phyloP scores from a whole-genome alignment of 768 basidiomycete genomes.

The Xerocomellus chrysenteron region DNA sequence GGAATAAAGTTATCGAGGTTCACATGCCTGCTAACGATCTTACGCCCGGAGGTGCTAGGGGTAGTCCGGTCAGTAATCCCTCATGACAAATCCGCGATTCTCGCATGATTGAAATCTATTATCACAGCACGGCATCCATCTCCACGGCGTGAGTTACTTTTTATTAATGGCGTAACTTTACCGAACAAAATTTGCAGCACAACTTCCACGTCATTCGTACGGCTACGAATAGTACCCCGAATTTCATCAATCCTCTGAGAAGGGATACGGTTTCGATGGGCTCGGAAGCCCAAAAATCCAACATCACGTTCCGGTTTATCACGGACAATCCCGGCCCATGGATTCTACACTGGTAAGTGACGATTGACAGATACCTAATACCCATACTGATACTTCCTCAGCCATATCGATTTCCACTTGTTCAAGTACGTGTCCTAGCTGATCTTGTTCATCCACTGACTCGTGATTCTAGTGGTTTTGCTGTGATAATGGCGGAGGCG shows the following conservation, averaged over 20 bases:
- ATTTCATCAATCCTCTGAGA: constrained; percentile 38
- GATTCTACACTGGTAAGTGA: constrained; percentile 43
- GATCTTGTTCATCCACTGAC: constrained; percentile 2
- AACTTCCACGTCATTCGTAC: constrained; percentile 39
- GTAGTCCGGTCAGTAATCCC: constrained; percentile 31
- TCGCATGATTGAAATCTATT: background rate
- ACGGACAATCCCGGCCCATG: constrained; percentile 70
- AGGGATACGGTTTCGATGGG: constrained; percentile 37
- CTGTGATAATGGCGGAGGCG: constrained; percentile 31
- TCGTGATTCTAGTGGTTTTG: constrained; percentile 26
- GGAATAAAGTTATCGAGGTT: constrained; percentile 47
- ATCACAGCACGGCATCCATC: constrained; percentile 39
- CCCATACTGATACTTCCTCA: constrained; percentile 7
- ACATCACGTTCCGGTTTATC: constrained; percentile 56
- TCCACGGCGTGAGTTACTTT: constrained; percentile 37
- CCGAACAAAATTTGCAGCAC: constrained; percentile 28
- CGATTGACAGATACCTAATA: background rate
- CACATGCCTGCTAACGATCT: constrained; percentile 42
- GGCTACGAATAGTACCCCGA: constrained; percentile 30
- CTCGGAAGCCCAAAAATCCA: constrained; percentile 34
- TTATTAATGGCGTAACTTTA: background rate
- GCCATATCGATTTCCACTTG: constrained; percentile 35
- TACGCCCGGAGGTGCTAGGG: constrained; percentile 34
- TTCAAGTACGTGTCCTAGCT: constrained; percentile 14
- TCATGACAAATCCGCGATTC: background rate